Percentiles rank a stretch among this genome's conserved stretches.
These are phyloP conservation scores for Didymella lethalis DNA, from an alignment of 2,329 filamentous ascomycete species.

Conservation along the genomic window DNA sequence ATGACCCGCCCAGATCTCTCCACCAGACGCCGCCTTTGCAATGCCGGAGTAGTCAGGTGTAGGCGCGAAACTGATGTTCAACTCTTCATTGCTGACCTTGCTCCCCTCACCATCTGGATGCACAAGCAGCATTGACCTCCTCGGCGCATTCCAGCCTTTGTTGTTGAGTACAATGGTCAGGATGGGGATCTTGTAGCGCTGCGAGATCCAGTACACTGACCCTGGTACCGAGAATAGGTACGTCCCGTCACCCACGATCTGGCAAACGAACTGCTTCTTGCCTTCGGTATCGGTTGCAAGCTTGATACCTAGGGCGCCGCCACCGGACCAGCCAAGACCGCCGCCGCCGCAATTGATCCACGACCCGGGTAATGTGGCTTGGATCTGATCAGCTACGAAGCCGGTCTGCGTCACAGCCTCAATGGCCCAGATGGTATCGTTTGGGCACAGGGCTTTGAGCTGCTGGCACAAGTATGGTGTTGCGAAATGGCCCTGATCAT, in stretches of 20 bases:
- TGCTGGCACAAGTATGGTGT: conserved; percentile 65
- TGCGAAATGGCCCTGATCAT: conserved; percentile 68
- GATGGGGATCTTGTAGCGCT: conserved; percentile 71
- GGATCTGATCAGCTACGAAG: conserved; percentile 75
- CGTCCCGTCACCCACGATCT: conserved; percentile 71
- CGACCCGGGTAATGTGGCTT: conserved; percentile 70
- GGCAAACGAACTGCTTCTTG: conserved; percentile 49
- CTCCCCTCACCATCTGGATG: conserved; percentile 70
- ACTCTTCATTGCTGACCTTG: conserved; percentile 67
- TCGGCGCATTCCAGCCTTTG: conserved; percentile 74
- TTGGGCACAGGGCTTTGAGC: conserved; percentile 65
- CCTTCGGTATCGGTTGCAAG: conserved; percentile 67
- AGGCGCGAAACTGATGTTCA: conserved; percentile 72
- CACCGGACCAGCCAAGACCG: conserved; percentile 82
- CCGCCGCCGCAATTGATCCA: conserved; percentile 86
- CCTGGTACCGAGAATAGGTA: conserved; percentile 72
- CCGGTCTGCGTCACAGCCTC: conserved; percentile 78
- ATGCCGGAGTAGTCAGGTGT: conserved; percentile 73
- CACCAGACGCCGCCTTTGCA: conserved; percentile 70
- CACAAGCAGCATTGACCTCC: conserved; percentile 67
- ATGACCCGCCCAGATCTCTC: conserved; percentile 67
- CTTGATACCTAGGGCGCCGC: conserved; percentile 77
- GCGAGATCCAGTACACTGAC: conserved; percentile 73
- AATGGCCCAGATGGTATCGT: conserved; percentile 76
- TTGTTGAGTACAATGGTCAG: conserved; percentile 74